phyloP scores from a whole-genome alignment of 2,329 filamentous ascomycete genomes.

The Alternaria rosae region DNA sequence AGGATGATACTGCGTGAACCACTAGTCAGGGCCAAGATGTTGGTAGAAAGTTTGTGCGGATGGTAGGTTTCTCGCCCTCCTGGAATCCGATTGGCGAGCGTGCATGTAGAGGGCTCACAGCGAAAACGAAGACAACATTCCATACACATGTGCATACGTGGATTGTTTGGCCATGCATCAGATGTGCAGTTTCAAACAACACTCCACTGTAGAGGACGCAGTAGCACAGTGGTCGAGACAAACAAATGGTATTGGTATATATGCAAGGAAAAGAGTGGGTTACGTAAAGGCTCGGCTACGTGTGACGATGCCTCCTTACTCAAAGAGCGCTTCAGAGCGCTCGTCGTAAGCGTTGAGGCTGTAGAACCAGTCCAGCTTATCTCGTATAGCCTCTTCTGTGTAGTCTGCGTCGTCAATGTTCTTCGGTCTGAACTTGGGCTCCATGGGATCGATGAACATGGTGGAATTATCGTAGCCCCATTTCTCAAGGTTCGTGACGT shows the following conservation, averaged over 20 bases:
- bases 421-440: conserved; percentile 38
- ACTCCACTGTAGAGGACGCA: neutral
- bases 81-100: neutral
- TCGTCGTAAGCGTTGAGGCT: conserved; percentile 41
- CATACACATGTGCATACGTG: neutral
- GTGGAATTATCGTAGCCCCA: conserved; percentile 45
- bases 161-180: neutral
- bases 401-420: conserved; percentile 32
- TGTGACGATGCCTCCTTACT: neutral
- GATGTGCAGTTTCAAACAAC: neutral
- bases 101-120: neutral
- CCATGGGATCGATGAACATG: conserved; percentile 43
- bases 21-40: neutral
- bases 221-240: neutral
- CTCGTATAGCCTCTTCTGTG: conserved; percentile 31
- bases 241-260: neutral
- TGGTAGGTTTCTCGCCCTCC: neutral
- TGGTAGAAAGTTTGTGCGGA: neutral
- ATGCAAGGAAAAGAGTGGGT: neutral
- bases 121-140: neutral
- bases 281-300: neutral
- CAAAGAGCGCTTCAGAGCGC: conserved; percentile 7
- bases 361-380: conserved; percentile 43
- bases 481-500: conserved; percentile 49
- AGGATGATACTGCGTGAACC: neutral